A percentile compares a stretch with the other conserved stretches of the same genome.
These are phyloP conservation scores for Friedmanniomyces endolithicus DNA, from an alignment of 495 filamentous ascomycete genomes.

Conservation along the genomic window DNA sequence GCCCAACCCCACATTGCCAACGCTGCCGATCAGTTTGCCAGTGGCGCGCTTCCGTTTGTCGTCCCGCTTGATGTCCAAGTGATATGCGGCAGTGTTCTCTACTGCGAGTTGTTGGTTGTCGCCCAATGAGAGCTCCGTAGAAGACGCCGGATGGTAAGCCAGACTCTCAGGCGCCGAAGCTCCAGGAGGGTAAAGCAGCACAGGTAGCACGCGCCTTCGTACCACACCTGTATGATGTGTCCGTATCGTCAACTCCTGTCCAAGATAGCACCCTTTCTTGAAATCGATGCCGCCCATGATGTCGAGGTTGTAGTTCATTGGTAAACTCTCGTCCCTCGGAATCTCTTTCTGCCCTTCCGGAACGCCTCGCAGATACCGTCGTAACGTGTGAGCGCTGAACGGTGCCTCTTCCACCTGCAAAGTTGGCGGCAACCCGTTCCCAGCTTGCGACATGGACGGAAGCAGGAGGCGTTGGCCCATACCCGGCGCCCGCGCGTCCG, in stretches of 20 bases:
- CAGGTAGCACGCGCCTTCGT: conserved; percentile 77
- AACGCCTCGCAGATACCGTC: conserved; percentile 64
- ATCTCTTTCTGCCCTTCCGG: conserved; percentile 78
- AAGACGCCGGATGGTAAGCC: conserved; percentile 35
- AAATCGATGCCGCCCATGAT: conserved; percentile 75
- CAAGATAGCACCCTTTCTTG: conserved; percentile 90
- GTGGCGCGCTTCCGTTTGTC: conserved; percentile 47
- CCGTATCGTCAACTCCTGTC: conserved; percentile 89
- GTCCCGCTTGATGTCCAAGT: conserved; percentile 23
- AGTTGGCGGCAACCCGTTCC: neutral
- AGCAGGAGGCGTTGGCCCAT: conserved; percentile 37
- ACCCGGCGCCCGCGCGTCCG: conserved; percentile 32
- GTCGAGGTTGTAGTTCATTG: conserved; percentile 77
- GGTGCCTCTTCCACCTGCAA: conserved; percentile 6
- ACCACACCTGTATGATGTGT: conserved; percentile 90
- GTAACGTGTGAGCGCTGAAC: conserved; percentile 45
- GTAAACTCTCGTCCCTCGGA: conserved; percentile 51
- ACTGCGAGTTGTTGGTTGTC: neutral
- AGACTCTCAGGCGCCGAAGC: conserved; percentile 30
- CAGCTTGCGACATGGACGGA: neutral
- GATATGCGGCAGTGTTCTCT: neutral
- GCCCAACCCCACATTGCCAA: conserved; percentile 81
- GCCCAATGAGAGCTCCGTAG: neutral
- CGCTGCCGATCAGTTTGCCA: conserved; percentile 62
- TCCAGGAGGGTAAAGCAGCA: conserved; percentile 49